Evolutionary conservation across 208 protist genomes (phyloP).

Genomic region (Crithidia bombi): DNA sequence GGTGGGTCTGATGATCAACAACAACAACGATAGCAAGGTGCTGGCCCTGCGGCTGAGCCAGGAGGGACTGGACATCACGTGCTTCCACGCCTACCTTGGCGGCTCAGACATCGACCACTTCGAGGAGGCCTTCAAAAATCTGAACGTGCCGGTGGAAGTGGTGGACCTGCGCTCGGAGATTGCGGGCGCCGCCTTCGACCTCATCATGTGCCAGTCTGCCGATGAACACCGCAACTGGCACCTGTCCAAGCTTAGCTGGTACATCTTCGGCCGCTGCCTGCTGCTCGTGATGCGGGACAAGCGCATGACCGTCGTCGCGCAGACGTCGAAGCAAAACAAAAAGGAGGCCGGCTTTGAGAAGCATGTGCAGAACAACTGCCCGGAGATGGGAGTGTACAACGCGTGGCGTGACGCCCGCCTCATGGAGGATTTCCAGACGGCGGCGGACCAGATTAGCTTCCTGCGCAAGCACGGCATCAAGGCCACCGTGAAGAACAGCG

Average conservation of each 20-base stretch:
- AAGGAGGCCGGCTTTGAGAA: conserved; percentile 91
- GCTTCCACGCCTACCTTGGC: conserved; percentile 91
- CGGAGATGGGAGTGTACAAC: conserved; percentile 91
- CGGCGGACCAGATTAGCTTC: conserved; percentile 80
- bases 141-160: conserved; percentile 85
- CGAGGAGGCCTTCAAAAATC: conserved; percentile 69
- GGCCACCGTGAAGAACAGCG: conserved; percentile 49
- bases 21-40: conserved; percentile 91
- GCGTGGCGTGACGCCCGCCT: conserved; percentile 89
- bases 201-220: conserved; percentile 82
- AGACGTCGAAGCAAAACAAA: conserved; percentile 84
- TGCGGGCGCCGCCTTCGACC: conserved; percentile 82
- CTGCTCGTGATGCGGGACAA: conserved; percentile 75
- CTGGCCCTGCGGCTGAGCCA: conserved; percentile 79
- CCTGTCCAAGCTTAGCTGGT: conserved; percentile 79
- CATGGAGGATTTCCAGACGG: conserved; percentile 81
- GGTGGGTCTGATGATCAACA: conserved; percentile 90
- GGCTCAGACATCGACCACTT: conserved; percentile 82
- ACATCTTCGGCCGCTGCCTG: conserved; percentile 86
- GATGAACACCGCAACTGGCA: conserved; percentile 92
- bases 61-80: conserved; percentile 83
- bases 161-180: conserved; percentile 91
- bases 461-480: conserved; percentile 79
- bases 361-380: conserved; percentile 83
- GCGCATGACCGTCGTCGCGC: conserved; percentile 86